A percentile compares a stretch with the other conserved stretches of the same genome.
Conservation (phyloP, 2,329 filamentous ascomycete genomes). For the Pseudogymnoascus sp. region DNA sequence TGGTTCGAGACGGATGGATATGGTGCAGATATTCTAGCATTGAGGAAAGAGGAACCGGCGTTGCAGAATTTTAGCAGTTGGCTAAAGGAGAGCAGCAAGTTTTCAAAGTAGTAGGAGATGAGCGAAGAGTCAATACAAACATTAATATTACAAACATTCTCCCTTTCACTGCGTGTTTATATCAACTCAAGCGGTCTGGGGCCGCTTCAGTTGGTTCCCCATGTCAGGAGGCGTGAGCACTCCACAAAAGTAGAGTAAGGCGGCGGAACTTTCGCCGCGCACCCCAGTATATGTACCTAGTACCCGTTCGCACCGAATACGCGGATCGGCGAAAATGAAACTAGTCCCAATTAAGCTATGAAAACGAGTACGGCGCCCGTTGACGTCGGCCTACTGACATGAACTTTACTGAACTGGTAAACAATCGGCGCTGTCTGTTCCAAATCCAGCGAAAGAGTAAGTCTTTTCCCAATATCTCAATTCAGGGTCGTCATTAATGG, state of each 20-base stretch:
- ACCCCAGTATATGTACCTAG: neutral
- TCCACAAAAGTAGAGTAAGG: neutral
- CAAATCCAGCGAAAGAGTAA: neutral
- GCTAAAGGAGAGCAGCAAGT: slow-evolving; percentile 15
- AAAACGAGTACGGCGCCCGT: neutral
- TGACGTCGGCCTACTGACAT: neutral
- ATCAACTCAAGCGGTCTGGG: too few species aligned
- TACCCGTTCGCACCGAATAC: slow-evolving; percentile 3
- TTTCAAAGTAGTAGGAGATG: slow-evolving; percentile 2
- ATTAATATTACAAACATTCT: too few species aligned
- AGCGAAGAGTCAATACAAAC: neutral
- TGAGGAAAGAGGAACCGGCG: slow-evolving; percentile 15
- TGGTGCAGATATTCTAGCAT: slow-evolving; percentile 26
- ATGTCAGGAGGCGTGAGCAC: neutral
- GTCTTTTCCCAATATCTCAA: neutral
- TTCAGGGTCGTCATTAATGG: neutral
- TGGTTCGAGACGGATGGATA: slow-evolving; percentile 33
- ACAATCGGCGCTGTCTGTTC: neutral
- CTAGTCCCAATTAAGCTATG: neutral
- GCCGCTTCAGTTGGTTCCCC: too few species aligned
- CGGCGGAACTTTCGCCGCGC: neutral
- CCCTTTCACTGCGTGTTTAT: too few species aligned
- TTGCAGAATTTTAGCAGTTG: slow-evolving; percentile 17
- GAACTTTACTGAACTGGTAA: neutral
- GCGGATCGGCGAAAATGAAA: neutral